phyloP scores from a whole-genome alignment of 108 stramenopile species.

The Cylindrotheca closterium region DNA sequence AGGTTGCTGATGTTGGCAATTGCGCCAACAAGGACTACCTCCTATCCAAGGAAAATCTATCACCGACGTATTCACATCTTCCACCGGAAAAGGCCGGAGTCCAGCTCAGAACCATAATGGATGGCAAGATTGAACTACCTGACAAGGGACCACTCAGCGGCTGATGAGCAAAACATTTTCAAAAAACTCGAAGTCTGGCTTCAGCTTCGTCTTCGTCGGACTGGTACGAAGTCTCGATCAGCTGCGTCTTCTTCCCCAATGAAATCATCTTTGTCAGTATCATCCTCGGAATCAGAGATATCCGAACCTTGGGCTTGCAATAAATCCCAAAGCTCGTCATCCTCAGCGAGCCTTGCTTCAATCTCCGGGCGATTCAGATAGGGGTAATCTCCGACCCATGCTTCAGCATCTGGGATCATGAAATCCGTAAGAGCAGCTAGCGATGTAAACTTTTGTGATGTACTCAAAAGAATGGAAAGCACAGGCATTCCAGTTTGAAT shows the following conservation, averaged over 20 bases:
- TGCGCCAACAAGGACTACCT: constrained; percentile 1
- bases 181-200: no score
- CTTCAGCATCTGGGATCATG: constrained; percentile 54
- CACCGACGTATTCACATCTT: constrained; percentile 38
- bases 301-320: constrained; percentile 16
- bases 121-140: constrained; percentile 29
- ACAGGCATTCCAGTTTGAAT: constrained; percentile 53
- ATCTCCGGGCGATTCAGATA: constrained; percentile 56
- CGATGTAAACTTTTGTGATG: constrained; percentile 43
- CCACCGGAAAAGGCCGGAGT: constrained; percentile 12
- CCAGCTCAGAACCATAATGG: constrained; percentile 26
- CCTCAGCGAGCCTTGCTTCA: constrained; percentile 36
- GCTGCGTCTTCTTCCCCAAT: background rate
- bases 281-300: background rate
- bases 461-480: constrained; percentile 56
- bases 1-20: constrained; percentile 10
- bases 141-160: constrained; percentile 21
- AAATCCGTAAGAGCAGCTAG: constrained; percentile 78
- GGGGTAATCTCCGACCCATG: constrained; percentile 84
- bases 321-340: constrained; percentile 47
- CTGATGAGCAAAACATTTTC: no score
- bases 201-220: no score
- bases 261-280: background rate
- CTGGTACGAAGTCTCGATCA: no score
- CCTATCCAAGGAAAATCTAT: constrained; percentile 15